A percentile compares a stretch with the other conserved stretches of the same genome.
Evolutionary conservation across 306 rosid genomes (phyloP).

Genomic region (Corylus avellana): DNA sequence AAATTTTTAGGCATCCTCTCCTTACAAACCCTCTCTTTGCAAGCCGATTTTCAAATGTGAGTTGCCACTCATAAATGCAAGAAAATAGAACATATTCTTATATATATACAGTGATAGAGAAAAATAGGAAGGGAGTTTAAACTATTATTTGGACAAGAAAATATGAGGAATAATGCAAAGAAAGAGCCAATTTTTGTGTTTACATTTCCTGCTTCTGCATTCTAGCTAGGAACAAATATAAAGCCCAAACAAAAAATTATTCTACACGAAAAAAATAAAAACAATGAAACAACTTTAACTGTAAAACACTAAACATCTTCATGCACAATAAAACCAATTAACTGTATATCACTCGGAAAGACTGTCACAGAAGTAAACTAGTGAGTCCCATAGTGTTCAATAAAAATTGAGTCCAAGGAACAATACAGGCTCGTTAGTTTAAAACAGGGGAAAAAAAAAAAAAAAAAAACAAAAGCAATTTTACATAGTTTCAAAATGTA

Average conservation of each 20-base stretch:
- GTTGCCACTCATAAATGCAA: too few species aligned
- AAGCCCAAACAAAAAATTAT: background rate
- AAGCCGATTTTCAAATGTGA: too few species aligned
- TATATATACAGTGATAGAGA: too few species aligned
- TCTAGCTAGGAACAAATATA: background rate
- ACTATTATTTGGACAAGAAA: background rate
- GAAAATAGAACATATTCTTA: too few species aligned
- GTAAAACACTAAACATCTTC: background rate
- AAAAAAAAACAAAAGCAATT: constrained; percentile 30
- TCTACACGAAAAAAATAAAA: too few species aligned
- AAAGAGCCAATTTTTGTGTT: background rate
- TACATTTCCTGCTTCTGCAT: background rate
- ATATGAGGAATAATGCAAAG: background rate
- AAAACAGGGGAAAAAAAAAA: constrained; percentile 9
- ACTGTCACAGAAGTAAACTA: constrained; percentile 32
- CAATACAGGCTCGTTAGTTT: constrained; percentile 44
- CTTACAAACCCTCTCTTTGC: too few species aligned
- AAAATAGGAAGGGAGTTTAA: background rate
- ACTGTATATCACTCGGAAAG: constrained; percentile 31
- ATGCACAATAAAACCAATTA: constrained; percentile 27
- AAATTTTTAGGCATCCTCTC: too few species aligned
- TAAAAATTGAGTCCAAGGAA: constrained; percentile 37
- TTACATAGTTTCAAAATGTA: constrained; percentile 39
- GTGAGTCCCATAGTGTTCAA: constrained; percentile 32
- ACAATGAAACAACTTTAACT: too few species aligned